A percentile compares a stretch with the other conserved stretches of the same genome.
phyloP scores from a whole-genome alignment of 306 rosid genomes.

The Castanea sativa region DNA sequence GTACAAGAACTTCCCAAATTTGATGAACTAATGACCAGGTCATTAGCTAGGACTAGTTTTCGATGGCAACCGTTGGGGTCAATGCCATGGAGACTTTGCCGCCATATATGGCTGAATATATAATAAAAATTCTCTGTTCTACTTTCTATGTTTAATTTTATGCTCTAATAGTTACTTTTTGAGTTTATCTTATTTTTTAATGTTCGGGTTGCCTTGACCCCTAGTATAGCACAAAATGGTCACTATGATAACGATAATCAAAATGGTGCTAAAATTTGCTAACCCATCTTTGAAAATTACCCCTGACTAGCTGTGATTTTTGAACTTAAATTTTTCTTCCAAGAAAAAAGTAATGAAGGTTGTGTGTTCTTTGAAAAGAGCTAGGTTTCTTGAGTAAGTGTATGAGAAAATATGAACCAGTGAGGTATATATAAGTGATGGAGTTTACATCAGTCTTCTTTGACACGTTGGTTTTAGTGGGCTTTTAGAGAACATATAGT shows the following conservation, averaged over 20 bases:
- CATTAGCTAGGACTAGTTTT: slow-evolving; percentile 49
- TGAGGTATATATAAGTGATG: too few relatives aligned
- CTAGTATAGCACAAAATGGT: too few relatives aligned
- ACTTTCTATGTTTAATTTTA: too few relatives aligned
- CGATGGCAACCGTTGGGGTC: slow-evolving; percentile 47
- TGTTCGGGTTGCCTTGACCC: too few relatives aligned
- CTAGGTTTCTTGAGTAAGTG: too few relatives aligned
- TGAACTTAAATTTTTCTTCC: background rate
- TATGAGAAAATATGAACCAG: too few relatives aligned
- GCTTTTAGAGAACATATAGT: background rate
- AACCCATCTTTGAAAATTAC: background rate
- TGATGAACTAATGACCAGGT: slow-evolving; percentile 41
- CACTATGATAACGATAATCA: background rate
- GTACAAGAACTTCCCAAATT: too few relatives aligned
- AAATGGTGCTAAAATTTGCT: background rate
- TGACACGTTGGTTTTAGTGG: background rate
- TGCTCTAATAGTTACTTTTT: too few relatives aligned
- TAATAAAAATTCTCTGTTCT: too few relatives aligned
- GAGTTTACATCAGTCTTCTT: background rate
- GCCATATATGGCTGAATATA: background rate
- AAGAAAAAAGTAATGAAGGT: too few relatives aligned
- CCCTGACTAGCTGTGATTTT: background rate
- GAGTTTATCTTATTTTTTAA: too few relatives aligned
- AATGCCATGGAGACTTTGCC: slow-evolving; percentile 34
- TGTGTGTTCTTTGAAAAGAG: too few relatives aligned